These are phyloP conservation scores for Fusarium heterosporum DNA, from an alignment of 2,329 filamentous ascomycete genomes.

Conservation along the genomic window DNA sequence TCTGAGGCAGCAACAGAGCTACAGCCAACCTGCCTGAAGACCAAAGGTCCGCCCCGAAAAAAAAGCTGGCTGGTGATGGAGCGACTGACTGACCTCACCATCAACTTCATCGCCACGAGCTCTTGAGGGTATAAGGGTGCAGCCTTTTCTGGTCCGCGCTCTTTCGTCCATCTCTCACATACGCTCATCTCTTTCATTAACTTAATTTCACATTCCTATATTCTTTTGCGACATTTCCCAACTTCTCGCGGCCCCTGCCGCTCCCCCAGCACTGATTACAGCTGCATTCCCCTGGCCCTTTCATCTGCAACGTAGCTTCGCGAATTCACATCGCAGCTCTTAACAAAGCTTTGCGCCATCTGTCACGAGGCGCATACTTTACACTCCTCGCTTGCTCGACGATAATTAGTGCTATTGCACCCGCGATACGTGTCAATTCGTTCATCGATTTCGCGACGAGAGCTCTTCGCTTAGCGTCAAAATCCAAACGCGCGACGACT, in stretches of 20 bases:
- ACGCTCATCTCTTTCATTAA: constrained; percentile 33
- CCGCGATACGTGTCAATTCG: constrained; percentile 24
- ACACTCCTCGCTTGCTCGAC: constrained; percentile 10
- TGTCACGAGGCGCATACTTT: not conserved
- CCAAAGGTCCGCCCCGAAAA: constrained; percentile 44
- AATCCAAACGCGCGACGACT: constrained; percentile 40
- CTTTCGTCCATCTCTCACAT: constrained; percentile 23
- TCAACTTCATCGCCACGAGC: constrained; percentile 43
- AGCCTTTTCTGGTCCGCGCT: constrained; percentile 39
- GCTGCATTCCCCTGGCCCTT: constrained; percentile 29
- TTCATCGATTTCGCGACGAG: constrained; percentile 36
- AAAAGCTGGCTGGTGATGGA: constrained; percentile 49
- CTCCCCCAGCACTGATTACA: constrained; percentile 22
- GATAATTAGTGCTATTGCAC: constrained; percentile 4
- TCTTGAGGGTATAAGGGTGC: constrained; percentile 49
- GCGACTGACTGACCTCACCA: constrained; percentile 46
- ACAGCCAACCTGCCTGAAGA: constrained; percentile 32
- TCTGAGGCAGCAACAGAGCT: constrained; percentile 54
- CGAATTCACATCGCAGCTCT: constrained; percentile 22
- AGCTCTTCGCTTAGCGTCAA: constrained; percentile 28
- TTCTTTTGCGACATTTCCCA: constrained; percentile 19
- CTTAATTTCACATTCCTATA: constrained; percentile 23
- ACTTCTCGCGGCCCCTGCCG: constrained; percentile 25
- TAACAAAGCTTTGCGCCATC: constrained; percentile 26
- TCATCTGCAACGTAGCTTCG: constrained; percentile 20